Conservation (phyloP, 371 early-diverging fungal genomes). For the Mortierella sp. region DNA sequence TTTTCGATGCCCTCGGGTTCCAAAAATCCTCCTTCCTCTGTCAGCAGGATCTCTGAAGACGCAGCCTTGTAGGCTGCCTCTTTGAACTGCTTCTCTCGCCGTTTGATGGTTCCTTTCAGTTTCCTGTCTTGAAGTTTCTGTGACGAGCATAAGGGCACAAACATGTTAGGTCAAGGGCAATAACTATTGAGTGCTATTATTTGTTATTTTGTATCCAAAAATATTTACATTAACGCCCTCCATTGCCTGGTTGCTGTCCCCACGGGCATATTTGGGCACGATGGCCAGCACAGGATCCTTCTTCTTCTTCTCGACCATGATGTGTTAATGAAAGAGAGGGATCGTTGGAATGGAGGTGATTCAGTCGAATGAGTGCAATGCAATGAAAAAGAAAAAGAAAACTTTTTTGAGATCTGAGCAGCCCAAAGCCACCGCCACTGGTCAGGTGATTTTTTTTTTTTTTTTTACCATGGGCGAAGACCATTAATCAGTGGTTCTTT, state of each 20-base stretch:
- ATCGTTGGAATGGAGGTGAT: background rate
- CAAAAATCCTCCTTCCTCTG: conserved; percentile 82
- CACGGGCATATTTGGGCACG: conserved; percentile 44
- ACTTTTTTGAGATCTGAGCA: too few species aligned
- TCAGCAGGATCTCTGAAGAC: conserved; percentile 79
- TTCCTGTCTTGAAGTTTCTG: conserved; percentile 77
- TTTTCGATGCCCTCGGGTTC: conserved; percentile 93
- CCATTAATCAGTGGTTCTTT: too few species aligned
- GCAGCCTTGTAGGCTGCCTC: conserved; percentile 84
- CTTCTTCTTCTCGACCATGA: conserved; percentile 49
- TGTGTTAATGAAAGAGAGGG: background rate
- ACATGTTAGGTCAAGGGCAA: background rate
- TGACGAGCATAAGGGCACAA: background rate
- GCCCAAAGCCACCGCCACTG: background rate
- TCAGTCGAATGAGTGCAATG: background rate
- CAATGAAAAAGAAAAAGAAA: background rate
- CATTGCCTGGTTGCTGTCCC: conserved; percentile 29
- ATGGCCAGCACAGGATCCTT: conserved; percentile 50
- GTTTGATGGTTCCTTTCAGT: conserved; percentile 68
- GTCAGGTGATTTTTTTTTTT: background rate
- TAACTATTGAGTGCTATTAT: too few species aligned
- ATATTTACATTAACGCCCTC: conserved; percentile 49
- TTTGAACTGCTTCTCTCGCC: conserved; percentile 68
- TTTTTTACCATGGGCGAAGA: too few species aligned
- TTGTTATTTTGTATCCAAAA: too few species aligned